These are phyloP conservation scores for Fusarium cyanostomum DNA, from an alignment of 2,329 filamentous ascomycete species.

Conservation along the genomic window DNA sequence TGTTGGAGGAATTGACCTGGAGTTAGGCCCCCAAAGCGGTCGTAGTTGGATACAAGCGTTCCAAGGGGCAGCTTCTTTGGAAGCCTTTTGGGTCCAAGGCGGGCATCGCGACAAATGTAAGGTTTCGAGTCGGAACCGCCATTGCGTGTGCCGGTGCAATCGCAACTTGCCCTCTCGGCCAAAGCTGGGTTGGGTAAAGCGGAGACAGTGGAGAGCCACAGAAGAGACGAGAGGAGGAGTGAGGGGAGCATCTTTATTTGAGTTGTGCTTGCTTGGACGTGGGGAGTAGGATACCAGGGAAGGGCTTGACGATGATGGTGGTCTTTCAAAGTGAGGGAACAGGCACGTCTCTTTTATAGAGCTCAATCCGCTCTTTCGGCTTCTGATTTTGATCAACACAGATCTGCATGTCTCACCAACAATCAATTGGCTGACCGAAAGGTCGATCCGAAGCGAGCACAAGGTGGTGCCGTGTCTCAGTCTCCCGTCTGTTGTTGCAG, in stretches of 20 bases:
- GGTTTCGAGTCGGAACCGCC: conserved; percentile 16
- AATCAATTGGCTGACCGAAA: conserved; percentile 7
- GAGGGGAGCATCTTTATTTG: conserved; percentile 28
- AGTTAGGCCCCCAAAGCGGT: conserved; percentile 52
- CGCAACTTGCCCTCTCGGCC: conserved; percentile 20
- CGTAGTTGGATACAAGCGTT: conserved; percentile 45
- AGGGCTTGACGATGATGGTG: background rate
- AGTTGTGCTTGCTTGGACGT: background rate
- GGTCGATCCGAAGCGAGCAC: conserved; percentile 3
- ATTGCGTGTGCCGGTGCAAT: conserved; percentile 37
- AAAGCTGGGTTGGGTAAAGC: conserved; percentile 20
- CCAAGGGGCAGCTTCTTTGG: conserved; percentile 49
- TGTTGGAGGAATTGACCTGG: conserved; percentile 52
- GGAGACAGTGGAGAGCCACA: conserved; percentile 26
- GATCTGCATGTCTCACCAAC: conserved; percentile 13
- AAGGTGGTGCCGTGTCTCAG: conserved; percentile 15
- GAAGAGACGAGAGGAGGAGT: conserved; percentile 20
- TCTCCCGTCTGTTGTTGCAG: background rate
- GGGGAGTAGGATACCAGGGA: no score
- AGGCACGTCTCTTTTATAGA: background rate
- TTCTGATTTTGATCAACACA: background rate
- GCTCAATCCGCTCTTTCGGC: background rate
- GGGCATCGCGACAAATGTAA: conserved; percentile 50
- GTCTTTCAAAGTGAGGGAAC: accelerated
- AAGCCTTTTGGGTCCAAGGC: conserved; percentile 49